A percentile compares a stretch with the other conserved stretches of the same genome.
Conservation (phyloP, 148 eudicot genomes). For the Nepenthes mirabilis region DNA sequence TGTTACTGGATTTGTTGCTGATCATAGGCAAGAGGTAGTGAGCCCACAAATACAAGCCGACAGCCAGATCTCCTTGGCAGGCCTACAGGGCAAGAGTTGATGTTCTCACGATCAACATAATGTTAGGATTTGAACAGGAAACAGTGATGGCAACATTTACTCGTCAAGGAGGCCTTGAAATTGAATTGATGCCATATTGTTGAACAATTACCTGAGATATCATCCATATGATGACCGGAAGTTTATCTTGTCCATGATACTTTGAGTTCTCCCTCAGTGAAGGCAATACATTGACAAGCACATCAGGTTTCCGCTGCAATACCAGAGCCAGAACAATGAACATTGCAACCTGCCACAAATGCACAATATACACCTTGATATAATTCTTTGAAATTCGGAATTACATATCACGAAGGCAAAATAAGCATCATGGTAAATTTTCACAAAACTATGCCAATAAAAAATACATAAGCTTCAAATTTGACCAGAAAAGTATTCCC, state of each 20-base stretch:
- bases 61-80: constrained; percentile 59
- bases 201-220: constrained; percentile 40
- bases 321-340: constrained; percentile 72
- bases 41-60: constrained; percentile 61
- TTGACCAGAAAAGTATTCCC: too few relatives aligned
- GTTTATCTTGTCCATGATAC: constrained; percentile 79
- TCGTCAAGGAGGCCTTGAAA: background rate
- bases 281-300: constrained; percentile 38
- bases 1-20: constrained; percentile 42
- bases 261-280: constrained; percentile 46
- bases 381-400: too few relatives aligned
- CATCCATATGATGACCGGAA: constrained; percentile 64
- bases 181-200: background rate
- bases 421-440: too few relatives aligned
- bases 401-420: too few relatives aligned
- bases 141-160: background rate
- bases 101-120: background rate
- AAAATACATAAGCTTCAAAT: too few relatives aligned
- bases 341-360: constrained; percentile 52
- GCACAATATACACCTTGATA: too few relatives aligned
- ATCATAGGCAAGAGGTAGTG: constrained; percentile 60
- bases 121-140: background rate
- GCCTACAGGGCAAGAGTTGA: constrained; percentile 30
- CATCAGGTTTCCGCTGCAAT: constrained; percentile 70
- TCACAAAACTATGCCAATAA: too few relatives aligned